Evolutionary conservation across 768 basidiomycete genomes (phyloP).

Genomic region (Piloderma croceum): DNA sequence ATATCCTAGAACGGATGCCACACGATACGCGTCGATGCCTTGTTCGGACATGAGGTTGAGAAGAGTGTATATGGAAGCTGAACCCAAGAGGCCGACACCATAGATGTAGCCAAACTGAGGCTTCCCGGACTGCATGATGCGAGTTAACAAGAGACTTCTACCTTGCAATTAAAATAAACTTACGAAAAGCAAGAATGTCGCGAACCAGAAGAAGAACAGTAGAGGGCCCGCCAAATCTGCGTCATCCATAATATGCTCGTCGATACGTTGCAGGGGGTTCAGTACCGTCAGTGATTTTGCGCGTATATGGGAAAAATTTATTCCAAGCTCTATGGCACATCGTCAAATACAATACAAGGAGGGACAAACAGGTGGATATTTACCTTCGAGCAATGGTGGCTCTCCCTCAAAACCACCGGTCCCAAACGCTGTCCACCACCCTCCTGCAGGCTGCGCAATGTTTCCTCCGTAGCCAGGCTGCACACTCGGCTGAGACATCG

Average conservation of each 20-base stretch:
- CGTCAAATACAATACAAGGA: slow-evolving; percentile 3
- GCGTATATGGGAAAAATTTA: slow-evolving; percentile 95
- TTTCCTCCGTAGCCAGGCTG: slow-evolving; percentile 58
- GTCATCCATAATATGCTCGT: slow-evolving; percentile 97
- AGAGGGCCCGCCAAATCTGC: slow-evolving; percentile 96
- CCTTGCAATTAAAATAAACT: slow-evolving; percentile 27
- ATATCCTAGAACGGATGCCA: slow-evolving; percentile 92
- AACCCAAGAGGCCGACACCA: slow-evolving; percentile 94
- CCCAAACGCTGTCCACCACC: slow-evolving; percentile 96
- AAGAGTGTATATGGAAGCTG: slow-evolving; percentile 85
- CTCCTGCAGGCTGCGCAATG: slow-evolving; percentile 65
- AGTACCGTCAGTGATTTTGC: slow-evolving; percentile 93
- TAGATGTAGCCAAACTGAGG: slow-evolving; percentile 99
- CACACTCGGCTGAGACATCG: slow-evolving; percentile 41
- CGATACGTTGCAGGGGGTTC: slow-evolving; percentile 79
- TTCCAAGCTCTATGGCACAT: slow-evolving; percentile 73
- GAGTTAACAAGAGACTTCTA: slow-evolving; percentile 8
- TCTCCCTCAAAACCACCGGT: slow-evolving; percentile 95
- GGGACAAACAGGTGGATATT: slow-evolving; percentile 15
- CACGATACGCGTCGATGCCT: slow-evolving; percentile 92
- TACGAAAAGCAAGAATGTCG: slow-evolving; percentile 85
- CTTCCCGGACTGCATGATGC: slow-evolving; percentile 81
- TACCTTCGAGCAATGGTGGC: slow-evolving; percentile 91
- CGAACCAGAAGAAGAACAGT: slow-evolving; percentile 93
- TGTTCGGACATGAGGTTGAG: slow-evolving; percentile 96